phyloP scores from a whole-genome alignment of 2,329 filamentous ascomycete genomes.

The Cryphonectria radicalis region DNA sequence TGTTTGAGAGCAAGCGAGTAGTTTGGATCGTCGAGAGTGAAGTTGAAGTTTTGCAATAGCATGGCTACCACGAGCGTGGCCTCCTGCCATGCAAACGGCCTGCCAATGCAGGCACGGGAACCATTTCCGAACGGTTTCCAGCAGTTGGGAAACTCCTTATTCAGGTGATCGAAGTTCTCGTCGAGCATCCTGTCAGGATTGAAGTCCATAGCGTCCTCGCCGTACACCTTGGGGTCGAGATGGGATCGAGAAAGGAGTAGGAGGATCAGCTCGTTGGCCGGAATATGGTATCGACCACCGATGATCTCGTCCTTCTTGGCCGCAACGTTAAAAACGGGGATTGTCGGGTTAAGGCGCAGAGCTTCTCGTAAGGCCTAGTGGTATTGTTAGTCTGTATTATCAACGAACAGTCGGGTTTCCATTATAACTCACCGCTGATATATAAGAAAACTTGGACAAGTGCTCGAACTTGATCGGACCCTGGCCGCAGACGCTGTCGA shows the following conservation, averaged over 20 bases:
- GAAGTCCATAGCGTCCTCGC: conserved; percentile 30
- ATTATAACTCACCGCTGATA: not conserved
- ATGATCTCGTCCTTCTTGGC: not conserved
- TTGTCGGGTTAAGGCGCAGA: not conserved
- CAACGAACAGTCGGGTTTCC: not conserved
- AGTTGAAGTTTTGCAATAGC: conserved; percentile 49
- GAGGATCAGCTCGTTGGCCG: conserved; percentile 26
- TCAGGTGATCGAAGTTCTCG: conserved; percentile 27
- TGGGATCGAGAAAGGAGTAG: conserved; percentile 26
- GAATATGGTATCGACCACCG: not conserved
- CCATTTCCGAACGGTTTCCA: conserved; percentile 51
- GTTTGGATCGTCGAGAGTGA: conserved; percentile 46
- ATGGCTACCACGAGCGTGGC: conserved; percentile 45
- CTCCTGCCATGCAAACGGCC: conserved; percentile 50
- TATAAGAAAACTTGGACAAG: conserved; percentile 28
- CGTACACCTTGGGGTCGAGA: conserved; percentile 29
- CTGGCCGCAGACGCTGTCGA: conserved; percentile 30
- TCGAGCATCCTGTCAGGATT: conserved; percentile 31
- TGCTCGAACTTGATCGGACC: conserved; percentile 26
- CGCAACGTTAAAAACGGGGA: not conserved
- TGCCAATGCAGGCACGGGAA: conserved; percentile 47
- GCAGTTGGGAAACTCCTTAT: conserved; percentile 32
- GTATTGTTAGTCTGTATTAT: not conserved
- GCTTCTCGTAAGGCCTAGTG: not conserved
- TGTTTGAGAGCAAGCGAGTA: conserved; percentile 51